phyloP scores from a whole-genome alignment of 345 rosid genomes.

The Stellera chamaejasme region DNA sequence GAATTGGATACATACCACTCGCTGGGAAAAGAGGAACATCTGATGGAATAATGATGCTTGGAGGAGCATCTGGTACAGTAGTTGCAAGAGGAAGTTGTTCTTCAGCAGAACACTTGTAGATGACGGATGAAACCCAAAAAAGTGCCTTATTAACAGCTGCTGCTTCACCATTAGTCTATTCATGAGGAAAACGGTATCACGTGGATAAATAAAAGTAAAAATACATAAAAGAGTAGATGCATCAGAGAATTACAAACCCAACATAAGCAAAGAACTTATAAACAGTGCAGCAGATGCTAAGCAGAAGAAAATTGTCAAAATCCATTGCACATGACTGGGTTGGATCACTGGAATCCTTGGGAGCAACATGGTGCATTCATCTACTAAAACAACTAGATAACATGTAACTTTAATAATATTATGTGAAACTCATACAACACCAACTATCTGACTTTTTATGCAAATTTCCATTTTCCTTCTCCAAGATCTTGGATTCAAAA shows the following conservation, averaged over 20 bases:
- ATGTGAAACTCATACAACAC: too few relatives aligned
- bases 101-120: conserved; percentile 75
- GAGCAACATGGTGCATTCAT: too few relatives aligned
- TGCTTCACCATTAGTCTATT: conserved; percentile 71
- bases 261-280: not conserved
- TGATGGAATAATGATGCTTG: conserved; percentile 80
- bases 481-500: too few relatives aligned
- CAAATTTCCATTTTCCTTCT: too few relatives aligned
- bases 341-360: conserved; percentile 80
- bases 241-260: too few relatives aligned
- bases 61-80: conserved; percentile 52
- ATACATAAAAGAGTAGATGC: not conserved
- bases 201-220: too few relatives aligned
- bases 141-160: conserved; percentile 79
- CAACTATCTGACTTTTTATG: too few relatives aligned
- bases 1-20: conserved; percentile 57
- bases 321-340: conserved; percentile 90
- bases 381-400: too few relatives aligned
- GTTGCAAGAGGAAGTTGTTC: conserved; percentile 88
- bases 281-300: conserved; percentile 23
- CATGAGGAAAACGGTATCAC: conserved; percentile 3
- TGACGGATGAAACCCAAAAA: conserved; percentile 75
- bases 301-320: conserved; percentile 78
- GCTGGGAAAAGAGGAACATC: conserved; percentile 75
- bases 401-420: too few relatives aligned